Evolutionary conservation across 1,284 basidiomycete species (phyloP), one percentile per base, ranked within the genome.

Genomic region (Trametes pubescens): DNA sequence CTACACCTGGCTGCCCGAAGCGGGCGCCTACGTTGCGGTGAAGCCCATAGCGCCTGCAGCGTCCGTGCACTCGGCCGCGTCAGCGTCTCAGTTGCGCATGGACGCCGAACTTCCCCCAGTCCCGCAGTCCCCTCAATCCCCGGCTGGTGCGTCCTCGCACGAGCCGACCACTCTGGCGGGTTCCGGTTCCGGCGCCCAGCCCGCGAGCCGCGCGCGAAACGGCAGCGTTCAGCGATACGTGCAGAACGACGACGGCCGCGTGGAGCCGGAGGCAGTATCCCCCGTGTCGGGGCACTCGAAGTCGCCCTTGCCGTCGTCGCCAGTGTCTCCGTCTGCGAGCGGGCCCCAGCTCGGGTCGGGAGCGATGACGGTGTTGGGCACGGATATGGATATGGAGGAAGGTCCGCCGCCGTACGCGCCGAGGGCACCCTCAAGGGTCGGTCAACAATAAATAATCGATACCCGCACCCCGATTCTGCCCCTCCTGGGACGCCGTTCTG

Each of bases 351-450:
- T 4, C 16, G 40, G 18, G 8, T 7, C 16, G 18, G 40, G 40
- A 16, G 2, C 18, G 40, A 16, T 7, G 40, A 38, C 37, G 14
- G 16, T 43, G 40, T 16, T 7, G 37, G 37, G 37, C 3, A 18
- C 21, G 43, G 43, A 44, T 11, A 21, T 9, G 44, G 44, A 47
- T 8, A 32, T 32, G 22, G 44, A 47, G 11, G 44, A 47, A 8
- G 44, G 44, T 4, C 44, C 44, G 44, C 44, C 44, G 44, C 44
- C 44, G 44, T 47, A 47, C 22, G 44, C 44, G 21, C 44, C 44
- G 16, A 16, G 40, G 18, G 40, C 40, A 18, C 18, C 13, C 13
- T 43, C 14, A 43, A 16, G 37, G 11, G 37, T 38, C 37, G 37
- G 37, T 6, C 37, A 38, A 8, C 29, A 32, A 32, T 32, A 32